Evolutionary conservation across 1,284 basidiomycete genomes (phyloP), one percentile per base, ranked within the genome.

Genomic region (Irpex sp.): DNA sequence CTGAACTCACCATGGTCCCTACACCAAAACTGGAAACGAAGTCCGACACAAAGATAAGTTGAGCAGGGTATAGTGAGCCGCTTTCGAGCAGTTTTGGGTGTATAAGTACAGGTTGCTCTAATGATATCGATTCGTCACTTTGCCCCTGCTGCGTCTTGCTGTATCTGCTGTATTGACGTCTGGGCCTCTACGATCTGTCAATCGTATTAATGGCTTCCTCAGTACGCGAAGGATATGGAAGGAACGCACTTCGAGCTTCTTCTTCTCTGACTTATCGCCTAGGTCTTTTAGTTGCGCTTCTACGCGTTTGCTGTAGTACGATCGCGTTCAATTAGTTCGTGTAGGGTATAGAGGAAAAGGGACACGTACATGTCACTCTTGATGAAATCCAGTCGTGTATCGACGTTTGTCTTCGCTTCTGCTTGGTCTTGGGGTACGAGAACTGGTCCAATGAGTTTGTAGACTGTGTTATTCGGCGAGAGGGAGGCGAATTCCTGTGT

Each of bases 321-420:
- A 28, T 53, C 21, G 49, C 37, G 21, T 6, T 37, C 49, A 37
- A 59, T 39, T 35, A 59, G 52, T 35, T 59, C 37, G 67, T 48
- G 57, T 56, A n/a, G 12, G 33, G 33, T 4, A 39, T 52, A 45
- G n/a, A 56, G 42, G 47, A 59, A 42, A 37, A 52, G 42, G 35
- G 21, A 4, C 12, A 80, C 91, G 63, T 64, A 98, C 96, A 97
- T 93, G 75, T 99, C 96, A 56, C 84, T 77, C 58, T 79, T 82
- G 71, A 99, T 98, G 75, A 94, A 98, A 63, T 94, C 93, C 47
- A 99, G 77, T 5, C 96, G 86, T 62, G 93, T 98, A 65, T 94
- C 87, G 36, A 99, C 93, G 70, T 96, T 98, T 61, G 77, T 79
- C 71, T 91, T 92, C 9, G 96, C 96, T 68, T 98, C 97, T 5